These are phyloP conservation scores for Elsinoe perseae DNA, from an alignment of 2,329 filamentous ascomycete genomes.

Conservation along the genomic window DNA sequence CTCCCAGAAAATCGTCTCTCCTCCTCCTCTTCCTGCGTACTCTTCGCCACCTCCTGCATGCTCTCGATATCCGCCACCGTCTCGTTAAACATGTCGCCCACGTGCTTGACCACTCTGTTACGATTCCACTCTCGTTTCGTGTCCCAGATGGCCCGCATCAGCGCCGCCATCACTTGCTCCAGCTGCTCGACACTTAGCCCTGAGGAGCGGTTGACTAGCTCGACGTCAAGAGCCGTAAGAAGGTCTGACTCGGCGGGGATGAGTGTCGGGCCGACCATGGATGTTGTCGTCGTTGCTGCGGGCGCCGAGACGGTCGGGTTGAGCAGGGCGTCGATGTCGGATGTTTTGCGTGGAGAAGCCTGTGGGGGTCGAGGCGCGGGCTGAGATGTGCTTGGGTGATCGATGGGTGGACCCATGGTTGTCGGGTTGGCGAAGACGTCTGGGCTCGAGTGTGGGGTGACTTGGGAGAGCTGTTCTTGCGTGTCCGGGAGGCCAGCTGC, in stretches of 20 bases:
- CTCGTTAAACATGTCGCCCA: constrained; percentile 67
- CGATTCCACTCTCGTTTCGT: constrained; percentile 76
- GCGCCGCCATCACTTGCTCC: constrained; percentile 80
- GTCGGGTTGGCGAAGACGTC: constrained; percentile 15
- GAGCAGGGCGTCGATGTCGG: constrained; percentile 33
- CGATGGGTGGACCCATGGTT: constrained; percentile 28
- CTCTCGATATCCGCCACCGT: constrained; percentile 61
- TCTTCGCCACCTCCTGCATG: constrained; percentile 38
- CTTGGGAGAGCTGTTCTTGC: constrained; percentile 40
- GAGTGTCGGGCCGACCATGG: constrained; percentile 22
- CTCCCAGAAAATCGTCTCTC: neutral
- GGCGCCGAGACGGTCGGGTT: constrained; percentile 25
- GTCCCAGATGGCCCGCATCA: constrained; percentile 88
- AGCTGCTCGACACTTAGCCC: constrained; percentile 87
- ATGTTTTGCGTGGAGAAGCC: constrained; percentile 20
- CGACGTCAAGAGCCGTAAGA: constrained; percentile 52
- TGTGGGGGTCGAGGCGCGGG: neutral
- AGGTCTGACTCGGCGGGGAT: constrained; percentile 42
- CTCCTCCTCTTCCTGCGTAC: constrained; percentile 32
- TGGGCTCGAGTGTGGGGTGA: constrained; percentile 34
- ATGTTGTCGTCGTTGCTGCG: constrained; percentile 8
- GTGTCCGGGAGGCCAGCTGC: constrained; percentile 55
- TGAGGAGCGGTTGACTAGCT: constrained; percentile 59
- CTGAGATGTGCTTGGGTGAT: constrained; percentile 17
- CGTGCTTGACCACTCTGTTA: constrained; percentile 56